phyloP scores from a whole-genome alignment of 2,329 filamentous ascomycete genomes.

The Magnaporthiopsis incrustans region DNA sequence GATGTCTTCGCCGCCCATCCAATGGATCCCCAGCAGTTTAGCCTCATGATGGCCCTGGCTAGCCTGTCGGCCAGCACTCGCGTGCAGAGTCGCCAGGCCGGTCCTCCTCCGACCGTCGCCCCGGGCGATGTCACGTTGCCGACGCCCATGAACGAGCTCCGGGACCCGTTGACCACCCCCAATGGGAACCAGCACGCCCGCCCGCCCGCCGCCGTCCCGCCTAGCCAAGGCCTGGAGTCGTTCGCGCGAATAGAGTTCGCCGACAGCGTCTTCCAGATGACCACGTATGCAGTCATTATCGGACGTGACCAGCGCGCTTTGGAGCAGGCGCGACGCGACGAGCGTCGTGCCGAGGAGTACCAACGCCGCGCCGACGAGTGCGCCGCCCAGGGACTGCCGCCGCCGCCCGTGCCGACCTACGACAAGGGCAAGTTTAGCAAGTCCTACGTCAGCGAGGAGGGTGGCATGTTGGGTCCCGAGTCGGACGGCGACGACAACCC shows the following conservation, averaged over 20 bases:
- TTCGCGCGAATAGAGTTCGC: conserved; percentile 59
- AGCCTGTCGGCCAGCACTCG: conserved; percentile 14
- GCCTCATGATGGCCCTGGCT: conserved; percentile 38
- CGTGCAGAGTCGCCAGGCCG: conserved; percentile 8
- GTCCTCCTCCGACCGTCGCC: conserved; percentile 6
- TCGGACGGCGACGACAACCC: conserved; percentile 49
- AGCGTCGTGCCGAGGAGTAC: conserved; percentile 38
- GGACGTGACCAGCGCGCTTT: conserved; percentile 60
- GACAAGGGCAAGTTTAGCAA: conserved; percentile 50
- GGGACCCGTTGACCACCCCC: conserved; percentile 20
- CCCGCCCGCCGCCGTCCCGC: conserved; percentile 17
- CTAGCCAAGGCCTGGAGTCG: conserved; percentile 40
- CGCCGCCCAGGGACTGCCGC: conserved; percentile 38
- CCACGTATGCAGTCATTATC: conserved; percentile 63
- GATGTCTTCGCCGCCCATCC: conserved; percentile 13
- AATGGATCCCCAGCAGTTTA: conserved; percentile 27
- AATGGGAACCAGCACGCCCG: conserved; percentile 26
- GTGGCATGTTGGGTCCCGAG: conserved; percentile 58
- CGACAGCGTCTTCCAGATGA: conserved; percentile 74
- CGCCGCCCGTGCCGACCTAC: conserved; percentile 40
- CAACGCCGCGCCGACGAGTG: conserved; percentile 38
- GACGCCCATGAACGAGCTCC: conserved; percentile 24
- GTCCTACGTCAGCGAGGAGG: conserved; percentile 61
- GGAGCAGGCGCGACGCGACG: conserved; percentile 44
- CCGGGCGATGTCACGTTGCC: conserved; percentile 6